These are phyloP conservation scores for Phyllachora maydis DNA, from an alignment of 2,329 filamentous ascomycete genomes.

Conservation along the genomic window DNA sequence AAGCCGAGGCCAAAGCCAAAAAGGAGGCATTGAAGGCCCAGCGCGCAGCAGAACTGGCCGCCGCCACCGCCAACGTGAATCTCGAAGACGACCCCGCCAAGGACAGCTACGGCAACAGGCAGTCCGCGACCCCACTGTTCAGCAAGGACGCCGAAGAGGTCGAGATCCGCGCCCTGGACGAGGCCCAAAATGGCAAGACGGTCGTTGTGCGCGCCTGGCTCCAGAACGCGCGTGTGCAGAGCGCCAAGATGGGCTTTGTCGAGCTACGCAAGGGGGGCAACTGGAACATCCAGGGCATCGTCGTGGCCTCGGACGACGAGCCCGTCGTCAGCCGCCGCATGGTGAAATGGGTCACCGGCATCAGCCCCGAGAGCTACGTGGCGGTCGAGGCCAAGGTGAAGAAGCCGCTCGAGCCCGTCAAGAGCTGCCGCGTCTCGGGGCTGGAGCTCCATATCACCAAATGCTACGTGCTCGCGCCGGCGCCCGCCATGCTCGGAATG, in stretches of 20 bases:
- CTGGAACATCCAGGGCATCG: conserved; percentile 67
- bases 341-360: conserved; percentile 71
- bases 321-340: conserved; percentile 57
- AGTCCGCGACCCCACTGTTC: conserved; percentile 33
- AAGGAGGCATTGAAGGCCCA: conserved; percentile 68
- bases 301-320: conserved; percentile 43
- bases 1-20: conserved; percentile 68
- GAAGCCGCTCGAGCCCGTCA: conserved; percentile 70
- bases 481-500: conserved; percentile 34
- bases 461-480: conserved; percentile 55
- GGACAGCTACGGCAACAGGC: conserved; percentile 58
- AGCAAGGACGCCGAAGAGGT: conserved; percentile 27
- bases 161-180: conserved; percentile 40
- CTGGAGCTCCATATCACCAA: conserved; percentile 80
- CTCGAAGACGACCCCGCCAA: conserved; percentile 38
- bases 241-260: conserved; percentile 79
- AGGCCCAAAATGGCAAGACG: conserved; percentile 45
- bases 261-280: conserved; percentile 59
- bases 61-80: conserved; percentile 38
- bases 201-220: conserved; percentile 64
- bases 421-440: conserved; percentile 61
- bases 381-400: conserved; percentile 63
- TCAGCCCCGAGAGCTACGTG: conserved; percentile 68
- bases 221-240: conserved; percentile 73
- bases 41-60: conserved; percentile 54